Evolutionary conservation across 345 rosid genomes (phyloP).

Genomic region (Gossypium stocksii): DNA sequence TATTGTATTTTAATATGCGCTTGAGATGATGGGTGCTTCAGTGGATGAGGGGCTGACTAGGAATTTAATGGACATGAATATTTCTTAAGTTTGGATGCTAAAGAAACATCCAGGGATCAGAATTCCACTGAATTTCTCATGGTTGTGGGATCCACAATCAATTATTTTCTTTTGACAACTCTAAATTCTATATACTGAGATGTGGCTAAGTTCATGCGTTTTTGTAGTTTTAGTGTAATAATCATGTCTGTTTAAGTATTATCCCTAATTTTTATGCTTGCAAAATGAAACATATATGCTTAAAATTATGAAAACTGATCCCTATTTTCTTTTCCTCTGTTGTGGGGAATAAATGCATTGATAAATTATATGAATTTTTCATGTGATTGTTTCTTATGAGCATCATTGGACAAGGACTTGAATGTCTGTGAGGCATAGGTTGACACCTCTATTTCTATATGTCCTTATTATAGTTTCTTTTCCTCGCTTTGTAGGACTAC

Average conservation of each 20-base stretch:
- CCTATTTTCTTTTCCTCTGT: background rate
- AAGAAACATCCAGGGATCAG: too few relatives aligned
- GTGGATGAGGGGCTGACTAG: background rate
- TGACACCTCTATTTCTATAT: background rate
- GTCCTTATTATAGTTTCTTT: conserved; percentile 1
- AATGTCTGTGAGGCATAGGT: background rate
- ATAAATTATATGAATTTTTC: background rate
- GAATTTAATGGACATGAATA: background rate
- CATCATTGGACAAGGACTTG: background rate
- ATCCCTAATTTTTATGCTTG: background rate
- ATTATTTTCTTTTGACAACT: background rate
- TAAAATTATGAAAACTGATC: background rate
- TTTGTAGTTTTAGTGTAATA: background rate
- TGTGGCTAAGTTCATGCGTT: background rate
- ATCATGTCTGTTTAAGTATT: background rate
- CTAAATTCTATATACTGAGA: background rate
- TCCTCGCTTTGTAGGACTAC: conserved; percentile 45
- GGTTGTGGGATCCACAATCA: too few relatives aligned
- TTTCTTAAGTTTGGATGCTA: background rate
- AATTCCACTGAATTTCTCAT: too few relatives aligned
- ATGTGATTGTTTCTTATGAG: background rate
- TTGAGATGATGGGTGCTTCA: background rate
- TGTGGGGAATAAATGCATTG: background rate
- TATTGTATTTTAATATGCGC: background rate
- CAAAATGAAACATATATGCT: background rate